Conservation (phyloP, 1,284 basidiomycete species). For the Trametes hirsuta region DNA sequence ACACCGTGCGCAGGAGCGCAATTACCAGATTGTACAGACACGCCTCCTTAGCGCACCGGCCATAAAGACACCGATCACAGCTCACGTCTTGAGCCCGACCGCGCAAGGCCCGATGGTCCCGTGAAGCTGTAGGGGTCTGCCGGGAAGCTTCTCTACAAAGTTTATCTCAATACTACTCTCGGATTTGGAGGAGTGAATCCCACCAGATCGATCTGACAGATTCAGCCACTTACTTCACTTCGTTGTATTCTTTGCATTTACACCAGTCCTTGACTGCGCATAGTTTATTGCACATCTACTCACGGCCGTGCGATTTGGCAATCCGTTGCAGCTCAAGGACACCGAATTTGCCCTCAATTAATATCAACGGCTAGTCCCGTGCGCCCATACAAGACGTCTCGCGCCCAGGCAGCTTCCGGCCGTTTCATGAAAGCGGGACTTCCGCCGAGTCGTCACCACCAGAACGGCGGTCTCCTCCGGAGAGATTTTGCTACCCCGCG, state of each 20-base stretch:
- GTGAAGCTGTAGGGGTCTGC: slow-evolving; percentile 13
- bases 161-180: slow-evolving; percentile 6
- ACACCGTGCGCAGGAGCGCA: background rate
- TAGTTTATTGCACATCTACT: background rate
- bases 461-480: slow-evolving; percentile 16
- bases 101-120: slow-evolving; percentile 12
- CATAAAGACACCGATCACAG: slow-evolving; percentile 14
- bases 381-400: slow-evolving; percentile 19
- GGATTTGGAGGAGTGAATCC: background rate
- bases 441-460: slow-evolving; percentile 20
- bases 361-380: slow-evolving; percentile 12
- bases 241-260: background rate
- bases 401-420: slow-evolving; percentile 26
- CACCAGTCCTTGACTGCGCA: background rate
- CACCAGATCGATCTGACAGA: slow-evolving; percentile 19
- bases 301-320: background rate
- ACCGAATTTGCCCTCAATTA: slow-evolving; percentile 5
- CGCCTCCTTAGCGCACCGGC: slow-evolving; percentile 4
- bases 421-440: slow-evolving; percentile 23
- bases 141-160: slow-evolving; percentile 11
- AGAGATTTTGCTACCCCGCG: slow-evolving; percentile 7
- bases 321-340: background rate
- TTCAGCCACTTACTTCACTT: slow-evolving; percentile 6
- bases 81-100: slow-evolving; percentile 1
- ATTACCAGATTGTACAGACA: slow-evolving; percentile 2